A percentile compares a stretch with the other conserved stretches of the same genome.
These are phyloP conservation scores for Pseudohyphozyma bogoriensis DNA, from an alignment of 768 basidiomycete genomes.

Conservation along the genomic window DNA sequence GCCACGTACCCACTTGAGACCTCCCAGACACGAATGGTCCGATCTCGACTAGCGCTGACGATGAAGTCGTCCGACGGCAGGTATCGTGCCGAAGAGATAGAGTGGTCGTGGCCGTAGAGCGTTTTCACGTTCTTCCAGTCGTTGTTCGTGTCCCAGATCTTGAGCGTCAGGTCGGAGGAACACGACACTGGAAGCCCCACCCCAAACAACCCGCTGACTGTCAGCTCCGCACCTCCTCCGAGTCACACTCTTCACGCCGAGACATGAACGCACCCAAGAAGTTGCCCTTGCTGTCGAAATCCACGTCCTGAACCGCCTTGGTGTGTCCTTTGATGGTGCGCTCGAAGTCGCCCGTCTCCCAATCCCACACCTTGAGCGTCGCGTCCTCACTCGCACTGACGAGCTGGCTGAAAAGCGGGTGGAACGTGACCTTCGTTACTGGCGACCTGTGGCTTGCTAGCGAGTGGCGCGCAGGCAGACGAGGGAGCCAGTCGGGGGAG, in stretches of 20 bases:
- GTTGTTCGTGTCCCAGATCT: constrained; percentile 81
- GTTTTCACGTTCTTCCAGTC: constrained; percentile 85
- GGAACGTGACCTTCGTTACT: constrained; percentile 71
- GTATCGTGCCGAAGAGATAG: constrained; percentile 75
- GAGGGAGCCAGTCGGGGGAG: constrained; percentile 69
- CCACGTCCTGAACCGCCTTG: constrained; percentile 72
- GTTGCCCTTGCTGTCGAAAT: constrained; percentile 78
- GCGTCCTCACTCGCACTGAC: constrained; percentile 82
- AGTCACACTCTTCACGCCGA: not conserved
- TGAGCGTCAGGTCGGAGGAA: constrained; percentile 81
- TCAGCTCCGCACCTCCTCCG: not conserved
- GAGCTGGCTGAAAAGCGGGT: constrained; percentile 69
- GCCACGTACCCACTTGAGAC: constrained; percentile 64
- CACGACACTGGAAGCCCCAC: constrained; percentile 49
- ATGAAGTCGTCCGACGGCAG: constrained; percentile 73
- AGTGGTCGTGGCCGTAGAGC: constrained; percentile 80
- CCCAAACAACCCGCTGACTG: constrained; percentile 70
- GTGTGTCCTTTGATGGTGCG: constrained; percentile 86
- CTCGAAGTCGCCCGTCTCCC: constrained; percentile 91
- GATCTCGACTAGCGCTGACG: constrained; percentile 77
- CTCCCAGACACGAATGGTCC: constrained; percentile 76
- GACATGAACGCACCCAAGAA: constrained; percentile 50
- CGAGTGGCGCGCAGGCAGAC: constrained; percentile 66
- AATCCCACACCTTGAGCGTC: constrained; percentile 89
- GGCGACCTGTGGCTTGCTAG: constrained; percentile 68